phyloP scores from a whole-genome alignment of 169 alveolate species.

The Plasmodium fragile region DNA sequence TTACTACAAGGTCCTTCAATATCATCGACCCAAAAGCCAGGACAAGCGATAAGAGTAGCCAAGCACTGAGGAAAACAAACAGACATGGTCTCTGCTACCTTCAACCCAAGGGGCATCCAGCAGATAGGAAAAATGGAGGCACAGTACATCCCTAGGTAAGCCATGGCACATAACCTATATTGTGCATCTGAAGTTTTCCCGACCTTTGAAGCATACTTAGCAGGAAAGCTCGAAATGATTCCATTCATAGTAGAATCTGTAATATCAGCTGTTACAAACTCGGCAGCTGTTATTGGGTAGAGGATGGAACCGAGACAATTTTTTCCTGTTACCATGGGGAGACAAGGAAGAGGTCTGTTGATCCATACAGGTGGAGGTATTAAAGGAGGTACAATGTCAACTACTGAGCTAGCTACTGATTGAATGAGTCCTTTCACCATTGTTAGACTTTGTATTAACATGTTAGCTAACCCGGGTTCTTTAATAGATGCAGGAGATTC shows the following conservation, averaged over 20 bases:
- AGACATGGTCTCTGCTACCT: slow-evolving; percentile 47
- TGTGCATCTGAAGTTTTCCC: slow-evolving; percentile 88
- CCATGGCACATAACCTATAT: slow-evolving; percentile 87
- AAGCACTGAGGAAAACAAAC: slow-evolving; percentile 88
- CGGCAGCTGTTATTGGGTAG: slow-evolving; percentile 90
- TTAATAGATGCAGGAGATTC: slow-evolving; percentile 58
- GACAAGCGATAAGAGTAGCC: slow-evolving; percentile 90
- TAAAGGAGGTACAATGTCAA: slow-evolving; percentile 89
- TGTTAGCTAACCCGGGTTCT: slow-evolving; percentile 85
- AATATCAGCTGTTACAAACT: slow-evolving; percentile 87
- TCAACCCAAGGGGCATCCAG: slow-evolving; percentile 85
- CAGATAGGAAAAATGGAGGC: slow-evolving; percentile 90
- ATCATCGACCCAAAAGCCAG: slow-evolving; percentile 91
- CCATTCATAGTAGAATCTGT: slow-evolving; percentile 90
- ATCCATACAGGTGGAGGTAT: slow-evolving; percentile 84
- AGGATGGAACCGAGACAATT: slow-evolving; percentile 89
- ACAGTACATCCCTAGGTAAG: slow-evolving; percentile 89
- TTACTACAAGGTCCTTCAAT: slow-evolving; percentile 82
- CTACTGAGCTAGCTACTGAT: slow-evolving; percentile 83
- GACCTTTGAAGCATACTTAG: slow-evolving; percentile 89
- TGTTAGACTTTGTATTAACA: slow-evolving; percentile 83
- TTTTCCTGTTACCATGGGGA: slow-evolving; percentile 90
- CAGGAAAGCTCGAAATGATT: slow-evolving; percentile 86
- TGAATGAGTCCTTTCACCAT: slow-evolving; percentile 88
- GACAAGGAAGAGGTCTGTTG: slow-evolving; percentile 88